phyloP scores from a whole-genome alignment of 257 asterid species.

The Nicotiana obtusifolia region DNA sequence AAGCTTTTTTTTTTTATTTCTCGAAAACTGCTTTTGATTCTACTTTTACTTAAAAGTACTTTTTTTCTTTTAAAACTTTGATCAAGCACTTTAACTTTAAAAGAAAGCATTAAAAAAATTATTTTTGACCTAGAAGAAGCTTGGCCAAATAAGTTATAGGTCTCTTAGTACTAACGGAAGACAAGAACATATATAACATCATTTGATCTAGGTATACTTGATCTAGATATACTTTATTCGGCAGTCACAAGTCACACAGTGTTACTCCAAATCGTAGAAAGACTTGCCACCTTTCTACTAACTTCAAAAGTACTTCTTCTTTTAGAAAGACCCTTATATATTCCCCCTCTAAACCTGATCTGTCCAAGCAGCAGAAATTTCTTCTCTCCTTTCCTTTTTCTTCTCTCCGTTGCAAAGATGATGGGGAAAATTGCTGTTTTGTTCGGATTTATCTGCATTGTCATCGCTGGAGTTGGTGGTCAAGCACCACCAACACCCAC shows the following conservation, averaged over 20 bases:
- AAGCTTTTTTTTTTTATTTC: too few species aligned
- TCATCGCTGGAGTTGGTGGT: conserved; percentile 42
- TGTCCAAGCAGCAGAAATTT: conserved; percentile 9
- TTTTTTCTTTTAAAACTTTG: too few species aligned
- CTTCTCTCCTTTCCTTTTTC: background rate
- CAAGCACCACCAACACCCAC: conserved; percentile 48
- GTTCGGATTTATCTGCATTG: conserved; percentile 47
- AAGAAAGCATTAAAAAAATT: too few species aligned
- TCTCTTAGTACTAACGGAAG: too few species aligned
- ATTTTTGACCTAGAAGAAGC: too few species aligned
- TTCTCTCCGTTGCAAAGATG: conserved; percentile 23
- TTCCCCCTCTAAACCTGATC: conserved; percentile 3
- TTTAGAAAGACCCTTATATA: conserved; percentile 30
- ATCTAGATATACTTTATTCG: background rate
- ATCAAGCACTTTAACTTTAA: too few species aligned
- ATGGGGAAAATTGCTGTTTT: conserved; percentile 30
- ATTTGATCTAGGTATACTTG: too few species aligned
- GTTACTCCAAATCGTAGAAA: background rate
- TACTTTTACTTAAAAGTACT: too few species aligned
- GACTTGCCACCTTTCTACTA: conserved; percentile 2
- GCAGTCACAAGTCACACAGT: background rate
- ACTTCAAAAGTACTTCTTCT: background rate
- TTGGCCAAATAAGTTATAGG: too few species aligned
- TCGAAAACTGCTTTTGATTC: too few species aligned
- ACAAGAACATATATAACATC: background rate